phyloP scores from a whole-genome alignment of 1,139 yeast genomes.

The Spencermartinsiella ligniputridi region DNA sequence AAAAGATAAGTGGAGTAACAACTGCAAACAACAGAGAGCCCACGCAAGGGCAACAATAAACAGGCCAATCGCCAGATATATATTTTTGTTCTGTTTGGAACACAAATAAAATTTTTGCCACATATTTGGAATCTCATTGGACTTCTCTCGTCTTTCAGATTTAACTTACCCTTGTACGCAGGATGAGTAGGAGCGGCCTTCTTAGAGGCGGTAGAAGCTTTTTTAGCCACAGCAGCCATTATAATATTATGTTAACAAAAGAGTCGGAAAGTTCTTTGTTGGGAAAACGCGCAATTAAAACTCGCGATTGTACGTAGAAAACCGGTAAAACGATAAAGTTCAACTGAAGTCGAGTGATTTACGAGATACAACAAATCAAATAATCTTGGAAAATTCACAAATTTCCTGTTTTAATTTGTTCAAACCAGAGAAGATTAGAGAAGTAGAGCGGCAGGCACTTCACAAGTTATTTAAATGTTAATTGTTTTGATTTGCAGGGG shows the following conservation, averaged over 20 bases:
- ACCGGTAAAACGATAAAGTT: too few relatives aligned
- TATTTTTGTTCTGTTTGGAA: too few relatives aligned
- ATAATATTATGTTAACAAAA: not conserved
- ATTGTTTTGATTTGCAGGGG: not conserved
- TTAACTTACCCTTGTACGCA: slow-evolving; percentile 38
- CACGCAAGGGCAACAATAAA: not conserved
- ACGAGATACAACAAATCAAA: not conserved
- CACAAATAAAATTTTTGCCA: too few relatives aligned
- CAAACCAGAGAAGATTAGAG: too few relatives aligned
- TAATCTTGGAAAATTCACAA: too few relatives aligned
- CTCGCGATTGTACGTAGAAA: not conserved
- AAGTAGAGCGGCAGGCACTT: too few relatives aligned
- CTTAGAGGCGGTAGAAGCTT: slow-evolving; percentile 27
- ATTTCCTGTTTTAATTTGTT: too few relatives aligned
- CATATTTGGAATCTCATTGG: too few relatives aligned
- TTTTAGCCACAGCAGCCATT: slow-evolving; percentile 17
- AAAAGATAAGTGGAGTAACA: slow-evolving; percentile 1
- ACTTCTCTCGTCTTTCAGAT: too few relatives aligned
- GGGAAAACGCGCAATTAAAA: not conserved
- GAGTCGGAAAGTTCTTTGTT: not conserved
- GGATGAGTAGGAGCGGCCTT: slow-evolving; percentile 36
- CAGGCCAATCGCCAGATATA: slow-evolving; percentile 5
- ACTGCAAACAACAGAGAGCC: slow-evolving; percentile 3
- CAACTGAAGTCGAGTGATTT: not conserved
- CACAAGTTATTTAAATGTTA: not conserved